phyloP scores from a whole-genome alignment of 306 rosid species.

The Canavalia gladiata region DNA sequence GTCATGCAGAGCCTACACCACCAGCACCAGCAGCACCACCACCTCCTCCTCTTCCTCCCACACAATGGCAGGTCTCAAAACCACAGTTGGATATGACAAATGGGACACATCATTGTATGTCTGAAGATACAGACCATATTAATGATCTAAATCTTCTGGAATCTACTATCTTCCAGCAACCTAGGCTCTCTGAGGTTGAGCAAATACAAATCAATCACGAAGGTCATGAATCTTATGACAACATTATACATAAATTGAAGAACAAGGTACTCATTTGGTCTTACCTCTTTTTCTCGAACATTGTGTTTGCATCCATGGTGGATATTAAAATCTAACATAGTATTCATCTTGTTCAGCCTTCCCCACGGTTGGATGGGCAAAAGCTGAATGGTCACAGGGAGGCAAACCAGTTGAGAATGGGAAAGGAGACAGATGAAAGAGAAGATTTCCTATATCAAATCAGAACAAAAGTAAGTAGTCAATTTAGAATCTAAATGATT shows the following conservation, averaged over 20 bases:
- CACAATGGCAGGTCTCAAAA: conserved; percentile 65
- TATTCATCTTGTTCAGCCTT: conserved; percentile 38
- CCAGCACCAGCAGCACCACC: conserved; percentile 70
- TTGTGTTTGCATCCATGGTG: conserved; percentile 25
- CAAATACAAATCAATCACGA: conserved; percentile 53
- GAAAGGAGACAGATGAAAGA: conserved; percentile 63
- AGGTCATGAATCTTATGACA: conserved; percentile 48
- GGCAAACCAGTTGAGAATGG: conserved; percentile 57
- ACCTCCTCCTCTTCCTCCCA: conserved; percentile 84
- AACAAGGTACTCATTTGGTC: conserved; percentile 59
- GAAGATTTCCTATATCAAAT: conserved; percentile 90
- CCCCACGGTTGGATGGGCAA: conserved; percentile 53
- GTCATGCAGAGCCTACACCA: conserved; percentile 55
- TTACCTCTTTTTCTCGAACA: conserved; percentile 19
- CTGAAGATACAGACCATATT: conserved; percentile 47
- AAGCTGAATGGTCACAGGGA: conserved; percentile 58
- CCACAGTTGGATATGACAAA: conserved; percentile 58
- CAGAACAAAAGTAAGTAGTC: conserved; percentile 71
- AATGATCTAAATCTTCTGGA: conserved; percentile 48
- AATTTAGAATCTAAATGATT: not conserved
- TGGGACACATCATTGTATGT: conserved; percentile 50
- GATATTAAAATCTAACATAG: conserved; percentile 23
- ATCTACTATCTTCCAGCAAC: conserved; percentile 53
- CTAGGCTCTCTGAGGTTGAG: conserved; percentile 49
- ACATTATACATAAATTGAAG: conserved; percentile 46